Evolutionary conservation across 2,329 filamentous ascomycete species (phyloP), one percentile per base, ranked within the genome.

Genomic region (Bipolaris zeicola): DNA sequence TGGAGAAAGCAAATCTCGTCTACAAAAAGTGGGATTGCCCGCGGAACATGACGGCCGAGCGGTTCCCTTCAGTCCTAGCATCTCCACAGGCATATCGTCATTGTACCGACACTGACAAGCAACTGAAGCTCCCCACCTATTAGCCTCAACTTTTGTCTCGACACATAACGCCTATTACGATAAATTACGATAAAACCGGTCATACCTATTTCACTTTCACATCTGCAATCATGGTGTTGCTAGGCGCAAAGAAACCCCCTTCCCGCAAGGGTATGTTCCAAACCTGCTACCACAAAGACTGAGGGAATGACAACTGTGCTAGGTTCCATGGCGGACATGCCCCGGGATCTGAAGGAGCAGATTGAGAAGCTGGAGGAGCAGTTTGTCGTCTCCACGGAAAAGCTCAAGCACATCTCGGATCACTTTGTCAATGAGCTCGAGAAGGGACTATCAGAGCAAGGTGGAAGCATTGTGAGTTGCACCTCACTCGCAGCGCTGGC

Each of bases 261-360:
- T 88, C 86, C 78, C 86, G 88, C 71, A 91, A 90, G 85, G 90
- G 90, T 90, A 85, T 76, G 86, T 84, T 57, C 51, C 44, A 56
- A 43, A 47, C 52, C 48, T 36, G 39, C 22, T 31, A 55, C 26
- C 39, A 43, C n/a, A 52, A 54, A 39, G 50, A 62, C 50, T 55
- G 50, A 42, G 37, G 57, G 56, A 50, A 60, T 69, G 65, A 73
- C 64, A 56, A 55, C 8, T 61, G 50, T 56, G 20, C 22, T 60
- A 96, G 92, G 92, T 75, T 96, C 93, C 62, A 91, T 95, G 86
- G 87, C 89, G 77, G 92, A 97, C 81, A 85, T 96, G 77, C 93
- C 94, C 63, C 90, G 92, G 80, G 88, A 92, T 78, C 85, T 97
- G 64, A 81, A 91, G 75, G 77, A 83, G 51, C 89, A 97, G 79